Percentiles rank a stretch among this genome's conserved stretches.
phyloP scores from a whole-genome alignment of 2,329 filamentous ascomycete genomes.

The Periconia digitata region DNA sequence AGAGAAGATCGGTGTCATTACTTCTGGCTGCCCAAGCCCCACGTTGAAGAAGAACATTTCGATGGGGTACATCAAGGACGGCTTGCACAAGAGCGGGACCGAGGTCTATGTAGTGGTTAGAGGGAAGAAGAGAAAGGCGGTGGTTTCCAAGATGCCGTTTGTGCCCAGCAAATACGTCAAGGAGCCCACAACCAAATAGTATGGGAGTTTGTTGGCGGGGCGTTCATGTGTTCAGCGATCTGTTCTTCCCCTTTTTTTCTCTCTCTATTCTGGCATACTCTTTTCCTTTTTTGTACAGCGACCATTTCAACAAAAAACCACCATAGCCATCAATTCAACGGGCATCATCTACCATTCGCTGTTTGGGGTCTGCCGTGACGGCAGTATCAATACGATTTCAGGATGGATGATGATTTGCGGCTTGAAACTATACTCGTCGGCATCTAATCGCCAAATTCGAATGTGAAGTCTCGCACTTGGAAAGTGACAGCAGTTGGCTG shows the following conservation, averaged over 20 bases:
- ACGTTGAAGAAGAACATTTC: slow-evolving; percentile 87
- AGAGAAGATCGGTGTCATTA: slow-evolving; percentile 74
- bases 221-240: too few species aligned
- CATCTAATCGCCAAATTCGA: too few species aligned
- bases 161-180: slow-evolving; percentile 74
- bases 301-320: background rate
- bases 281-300: background rate
- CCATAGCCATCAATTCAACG: background rate
- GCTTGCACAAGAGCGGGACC: slow-evolving; percentile 80
- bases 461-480: too few species aligned
- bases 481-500: too few species aligned
- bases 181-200: slow-evolving; percentile 8
- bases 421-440: too few species aligned
- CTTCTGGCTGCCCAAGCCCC: slow-evolving; percentile 87
- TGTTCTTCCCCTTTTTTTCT: too few species aligned
- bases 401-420: too few species aligned
- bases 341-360: background rate
- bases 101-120: slow-evolving; percentile 77
- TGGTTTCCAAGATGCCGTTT: slow-evolving; percentile 88
- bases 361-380: too few species aligned
- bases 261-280: too few species aligned
- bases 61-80: slow-evolving; percentile 88
- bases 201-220: too few species aligned
- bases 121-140: slow-evolving; percentile 72
- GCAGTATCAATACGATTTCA: too few species aligned